A percentile compares a stretch with the other conserved stretches of the same genome.
Conservation (phyloP, 108 stramenopile species). For the Parietichytrium sp. region DNA sequence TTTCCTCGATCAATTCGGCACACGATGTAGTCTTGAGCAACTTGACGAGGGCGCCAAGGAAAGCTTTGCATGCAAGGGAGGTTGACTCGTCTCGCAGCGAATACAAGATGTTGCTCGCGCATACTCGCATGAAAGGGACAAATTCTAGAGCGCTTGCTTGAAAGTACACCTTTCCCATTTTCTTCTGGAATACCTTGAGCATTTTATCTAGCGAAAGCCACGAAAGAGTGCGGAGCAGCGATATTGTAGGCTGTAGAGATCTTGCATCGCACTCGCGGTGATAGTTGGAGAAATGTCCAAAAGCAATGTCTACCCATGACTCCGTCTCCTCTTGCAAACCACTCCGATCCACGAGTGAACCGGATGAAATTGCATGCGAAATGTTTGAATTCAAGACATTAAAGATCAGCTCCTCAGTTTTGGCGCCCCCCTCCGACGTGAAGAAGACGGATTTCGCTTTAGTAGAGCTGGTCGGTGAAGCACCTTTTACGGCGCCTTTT, state of each 20-base stretch:
- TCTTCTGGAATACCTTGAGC: not conserved
- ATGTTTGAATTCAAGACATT: too few relatives aligned
- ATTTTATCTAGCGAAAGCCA: not conserved
- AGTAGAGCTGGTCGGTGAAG: too few relatives aligned
- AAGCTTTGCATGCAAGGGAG: not conserved
- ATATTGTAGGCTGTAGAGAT: not conserved
- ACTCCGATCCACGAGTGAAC: too few relatives aligned
- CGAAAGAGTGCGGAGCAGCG: not conserved
- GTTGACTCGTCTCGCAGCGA: not conserved
- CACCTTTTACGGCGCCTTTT: too few relatives aligned
- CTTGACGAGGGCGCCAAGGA: not conserved
- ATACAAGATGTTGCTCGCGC: not conserved
- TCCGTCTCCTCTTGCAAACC: too few relatives aligned
- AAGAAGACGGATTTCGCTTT: too few relatives aligned
- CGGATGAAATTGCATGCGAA: too few relatives aligned
- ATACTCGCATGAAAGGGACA: constrained; percentile 6
- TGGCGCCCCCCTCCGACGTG: too few relatives aligned
- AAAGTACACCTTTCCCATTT: constrained; percentile 16
- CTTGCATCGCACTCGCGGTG: not conserved
- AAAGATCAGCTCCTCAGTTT: too few relatives aligned
- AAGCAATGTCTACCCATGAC: not conserved
- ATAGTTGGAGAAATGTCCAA: not conserved
- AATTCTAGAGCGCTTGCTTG: constrained; percentile 15
- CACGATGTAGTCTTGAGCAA: constrained; percentile 26
- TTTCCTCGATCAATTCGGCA: not conserved